Base-by-base conservation (phyloP, 257 asterid species). In the Solanum infundibuliforme region DNA sequence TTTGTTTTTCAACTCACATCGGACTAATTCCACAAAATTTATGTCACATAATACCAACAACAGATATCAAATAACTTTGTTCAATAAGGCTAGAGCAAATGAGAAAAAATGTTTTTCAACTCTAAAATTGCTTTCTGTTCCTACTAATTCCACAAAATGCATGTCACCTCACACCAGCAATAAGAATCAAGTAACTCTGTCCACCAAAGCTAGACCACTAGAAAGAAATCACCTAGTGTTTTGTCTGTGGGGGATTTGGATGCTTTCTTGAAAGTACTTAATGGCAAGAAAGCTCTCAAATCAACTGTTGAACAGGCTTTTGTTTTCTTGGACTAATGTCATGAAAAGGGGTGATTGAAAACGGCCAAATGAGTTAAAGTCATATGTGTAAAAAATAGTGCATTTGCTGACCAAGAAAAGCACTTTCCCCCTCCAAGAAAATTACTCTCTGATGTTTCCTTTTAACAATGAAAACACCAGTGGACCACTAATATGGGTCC, bases 331-430 rank as follows among this genome's bases (percentile, higher is more conserved):
- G 86, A 89, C 88, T 83, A 87, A 75, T 71, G 90, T 39, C 91
- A 90, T 91, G 87, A 90, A 96, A 95, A 94, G 93, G 93, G 94
- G 92, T n/a, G 94, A 91, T 34, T 89, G 65, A 89, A 88, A 88
- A 89, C 90, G 91, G 90, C 89, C 88, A 87, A 87, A 90, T 91
- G 86, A 86, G 89, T 43, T 87, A 73, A 85, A 62, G 91, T 79
- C 92, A 87, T 93, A 91, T 92, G 93, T 83, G 89, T 89, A 43
- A 79, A 79, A 65, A 89, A 92, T 89, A 91, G 92, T 92, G 91
- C 81, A 86, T 89, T 85, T 94, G 98, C 92, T 92, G 93, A 90
- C 92, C 90, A 84, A 89, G 86, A 65, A 90, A 92, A 88, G 89
- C 91, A 91, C 92, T 92, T 88, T 82, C 89, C 79, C 65, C 86